Conservation (phyloP, 2,329 filamentous ascomycete species). For the Chaetomium globosum region DNA sequence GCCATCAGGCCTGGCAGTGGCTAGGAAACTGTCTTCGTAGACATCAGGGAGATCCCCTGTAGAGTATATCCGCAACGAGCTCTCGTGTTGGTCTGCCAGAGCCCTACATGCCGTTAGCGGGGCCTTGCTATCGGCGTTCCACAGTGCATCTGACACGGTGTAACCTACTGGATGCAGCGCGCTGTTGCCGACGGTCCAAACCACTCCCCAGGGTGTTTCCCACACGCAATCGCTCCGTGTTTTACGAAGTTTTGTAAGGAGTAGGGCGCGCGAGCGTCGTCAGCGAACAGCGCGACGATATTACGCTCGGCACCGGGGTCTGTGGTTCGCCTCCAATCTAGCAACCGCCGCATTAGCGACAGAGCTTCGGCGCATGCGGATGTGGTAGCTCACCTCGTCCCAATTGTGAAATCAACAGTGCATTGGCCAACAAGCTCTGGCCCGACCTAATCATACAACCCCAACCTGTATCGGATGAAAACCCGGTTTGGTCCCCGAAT, state of each 20-base stretch:
- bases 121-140: background rate
- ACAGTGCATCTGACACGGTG: background rate
- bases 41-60: conserved; percentile 90
- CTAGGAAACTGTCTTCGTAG: conserved; percentile 85
- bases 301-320: conserved; percentile 63
- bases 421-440: conserved; percentile 88
- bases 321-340: conserved; percentile 73
- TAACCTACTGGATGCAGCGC: conserved; percentile 84
- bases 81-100: conserved; percentile 67
- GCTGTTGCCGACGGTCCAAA: conserved; percentile 97
- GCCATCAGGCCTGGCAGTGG: conserved; percentile 69
- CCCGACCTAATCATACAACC: conserved; percentile 98
- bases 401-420: conserved; percentile 70
- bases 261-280: conserved; percentile 82
- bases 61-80: conserved; percentile 77
- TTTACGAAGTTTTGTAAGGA: conserved; percentile 94
- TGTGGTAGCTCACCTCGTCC: conserved; percentile 67
- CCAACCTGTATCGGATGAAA: conserved; percentile 94
- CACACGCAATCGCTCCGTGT: conserved; percentile 82
- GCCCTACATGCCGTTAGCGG: conserved; percentile 56
- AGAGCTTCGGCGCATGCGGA: background rate
- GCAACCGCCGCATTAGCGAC: background rate
- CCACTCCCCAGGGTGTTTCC: conserved; percentile 96
- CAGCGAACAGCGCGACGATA: conserved; percentile 81
- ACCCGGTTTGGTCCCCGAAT: conserved; percentile 75